These are phyloP conservation scores for Penicillium alfredii DNA, from an alignment of 495 filamentous ascomycete genomes.

Conservation along the genomic window DNA sequence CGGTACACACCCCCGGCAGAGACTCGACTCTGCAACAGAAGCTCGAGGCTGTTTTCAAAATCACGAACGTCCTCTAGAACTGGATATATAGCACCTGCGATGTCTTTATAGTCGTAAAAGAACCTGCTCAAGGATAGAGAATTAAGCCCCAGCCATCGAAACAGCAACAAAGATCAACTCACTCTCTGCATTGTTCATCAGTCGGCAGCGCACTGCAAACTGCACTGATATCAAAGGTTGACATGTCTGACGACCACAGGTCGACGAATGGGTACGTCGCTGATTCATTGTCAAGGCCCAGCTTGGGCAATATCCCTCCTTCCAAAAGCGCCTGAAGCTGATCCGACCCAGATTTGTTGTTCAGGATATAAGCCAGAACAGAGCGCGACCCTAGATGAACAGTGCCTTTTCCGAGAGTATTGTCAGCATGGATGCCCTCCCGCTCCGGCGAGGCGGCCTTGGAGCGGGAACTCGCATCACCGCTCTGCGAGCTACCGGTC, in stretches of 20 bases:
- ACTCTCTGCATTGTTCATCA: constrained; percentile 61
- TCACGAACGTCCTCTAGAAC: constrained; percentile 66
- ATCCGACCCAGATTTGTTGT: constrained; percentile 60
- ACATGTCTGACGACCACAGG: constrained; percentile 60
- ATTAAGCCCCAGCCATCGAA: neutral
- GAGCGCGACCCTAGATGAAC: constrained; percentile 55
- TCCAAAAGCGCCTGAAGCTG: constrained; percentile 61
- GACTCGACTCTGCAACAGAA: constrained; percentile 60
- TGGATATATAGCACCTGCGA: constrained; percentile 76
- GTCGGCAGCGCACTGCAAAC: constrained; percentile 65
- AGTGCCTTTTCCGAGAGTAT: constrained; percentile 49
- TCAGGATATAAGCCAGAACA: constrained; percentile 53
- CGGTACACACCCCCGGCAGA: constrained; percentile 39
- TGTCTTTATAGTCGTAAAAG: constrained; percentile 72
- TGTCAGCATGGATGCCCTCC: constrained; percentile 50
- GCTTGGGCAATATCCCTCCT: constrained; percentile 71
- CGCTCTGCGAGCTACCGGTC: constrained; percentile 54
- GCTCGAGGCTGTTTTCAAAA: constrained; percentile 63
- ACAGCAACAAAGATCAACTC: constrained; percentile 22
- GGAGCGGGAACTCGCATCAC: constrained; percentile 43
- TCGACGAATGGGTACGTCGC: constrained; percentile 76
- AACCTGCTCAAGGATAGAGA: constrained; percentile 42
- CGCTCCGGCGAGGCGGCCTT: constrained; percentile 40
- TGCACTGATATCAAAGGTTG: constrained; percentile 60
- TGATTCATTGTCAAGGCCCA: constrained; percentile 74